A percentile compares a stretch with the other conserved stretches of the same genome.
Conservation (phyloP, 2,329 filamentous ascomycete genomes). For the Oidium heveae region DNA sequence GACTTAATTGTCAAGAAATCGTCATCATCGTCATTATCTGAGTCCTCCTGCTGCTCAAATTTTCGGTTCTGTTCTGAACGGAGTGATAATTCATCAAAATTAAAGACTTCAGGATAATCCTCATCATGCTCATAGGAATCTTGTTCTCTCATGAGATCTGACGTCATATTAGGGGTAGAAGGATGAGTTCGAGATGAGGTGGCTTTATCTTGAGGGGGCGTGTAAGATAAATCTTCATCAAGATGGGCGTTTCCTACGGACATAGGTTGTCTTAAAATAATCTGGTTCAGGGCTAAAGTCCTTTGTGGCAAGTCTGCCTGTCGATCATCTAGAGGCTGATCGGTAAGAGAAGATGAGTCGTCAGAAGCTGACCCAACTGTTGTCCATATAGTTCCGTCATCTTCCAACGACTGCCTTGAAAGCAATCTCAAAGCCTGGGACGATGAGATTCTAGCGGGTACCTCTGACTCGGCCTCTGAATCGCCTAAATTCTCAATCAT, state of each 20-base stretch:
- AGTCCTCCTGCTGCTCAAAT: neutral
- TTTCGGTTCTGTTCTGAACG: neutral
- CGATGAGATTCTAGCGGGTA: slow-evolving; percentile 22
- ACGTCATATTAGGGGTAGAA: neutral
- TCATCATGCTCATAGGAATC: neutral
- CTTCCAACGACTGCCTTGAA: slow-evolving; percentile 24
- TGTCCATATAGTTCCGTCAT: slow-evolving; percentile 16
- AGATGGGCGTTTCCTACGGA: neutral
- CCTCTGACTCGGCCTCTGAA: slow-evolving; percentile 17
- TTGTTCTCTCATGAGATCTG: neutral
- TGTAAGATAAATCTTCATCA: neutral
- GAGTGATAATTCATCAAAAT: neutral
- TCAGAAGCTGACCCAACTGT: slow-evolving; percentile 12
- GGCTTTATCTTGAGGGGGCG: neutral
- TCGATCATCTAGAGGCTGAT: neutral
- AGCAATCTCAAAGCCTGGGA: slow-evolving; percentile 27
- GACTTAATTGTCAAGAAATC: neutral
- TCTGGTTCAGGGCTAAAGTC: neutral
- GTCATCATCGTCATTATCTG: neutral
- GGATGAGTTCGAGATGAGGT: neutral
- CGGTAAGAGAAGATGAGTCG: slow-evolving; percentile 11
- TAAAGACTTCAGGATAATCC: neutral
- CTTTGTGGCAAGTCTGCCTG: neutral
- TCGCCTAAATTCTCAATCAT: slow-evolving; percentile 15
- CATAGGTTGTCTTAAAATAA: neutral